Evolutionary conservation across 805 yeast species (phyloP).

Genomic region (Myxozyma vanderwaltii): DNA sequence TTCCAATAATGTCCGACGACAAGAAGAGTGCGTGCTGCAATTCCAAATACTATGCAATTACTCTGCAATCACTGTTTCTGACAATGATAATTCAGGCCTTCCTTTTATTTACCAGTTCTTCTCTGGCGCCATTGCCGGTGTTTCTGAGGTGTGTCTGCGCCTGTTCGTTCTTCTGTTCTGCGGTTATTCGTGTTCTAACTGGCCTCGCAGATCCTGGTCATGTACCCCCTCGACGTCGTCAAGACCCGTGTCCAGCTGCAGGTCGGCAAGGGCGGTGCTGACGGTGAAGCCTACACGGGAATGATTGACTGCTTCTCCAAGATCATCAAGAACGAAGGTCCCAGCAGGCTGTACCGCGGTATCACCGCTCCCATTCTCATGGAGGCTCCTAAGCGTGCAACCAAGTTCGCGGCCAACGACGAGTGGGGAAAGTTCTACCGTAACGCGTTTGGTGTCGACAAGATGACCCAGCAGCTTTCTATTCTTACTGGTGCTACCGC

Average conservation of each 20-base stretch:
- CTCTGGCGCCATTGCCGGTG: constrained; percentile 96
- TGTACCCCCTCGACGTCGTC: constrained; percentile 91
- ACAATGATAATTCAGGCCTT: constrained; percentile 42
- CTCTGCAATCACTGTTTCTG: background rate
- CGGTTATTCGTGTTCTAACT: background rate
- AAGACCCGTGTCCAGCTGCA: constrained; percentile 89
- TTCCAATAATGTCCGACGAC: constrained; percentile 20
- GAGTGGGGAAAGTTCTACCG: constrained; percentile 90
- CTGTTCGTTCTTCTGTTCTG: background rate
- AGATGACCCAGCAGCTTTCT: constrained; percentile 80
- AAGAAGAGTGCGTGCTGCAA: constrained; percentile 20
- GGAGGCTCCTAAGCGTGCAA: constrained; percentile 99
- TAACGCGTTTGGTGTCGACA: constrained; percentile 63
- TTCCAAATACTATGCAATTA: background rate
- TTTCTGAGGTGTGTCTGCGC: constrained; percentile 62
- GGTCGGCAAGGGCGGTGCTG: constrained; percentile 52
- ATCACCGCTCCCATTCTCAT: constrained; percentile 93
- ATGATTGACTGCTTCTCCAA: constrained; percentile 81
- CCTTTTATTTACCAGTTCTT: constrained; percentile 91
- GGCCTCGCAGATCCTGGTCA: constrained; percentile 57
- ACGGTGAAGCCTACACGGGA: constrained; percentile 71
- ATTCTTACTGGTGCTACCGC: constrained; percentile 96
- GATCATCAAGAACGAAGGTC: constrained; percentile 85
- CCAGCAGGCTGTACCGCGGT: constrained; percentile 82
- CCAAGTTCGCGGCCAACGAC: constrained; percentile 97